These are phyloP conservation scores for Solanum peruvianum DNA, from an alignment of 257 asterid genomes.

Conservation along the genomic window DNA sequence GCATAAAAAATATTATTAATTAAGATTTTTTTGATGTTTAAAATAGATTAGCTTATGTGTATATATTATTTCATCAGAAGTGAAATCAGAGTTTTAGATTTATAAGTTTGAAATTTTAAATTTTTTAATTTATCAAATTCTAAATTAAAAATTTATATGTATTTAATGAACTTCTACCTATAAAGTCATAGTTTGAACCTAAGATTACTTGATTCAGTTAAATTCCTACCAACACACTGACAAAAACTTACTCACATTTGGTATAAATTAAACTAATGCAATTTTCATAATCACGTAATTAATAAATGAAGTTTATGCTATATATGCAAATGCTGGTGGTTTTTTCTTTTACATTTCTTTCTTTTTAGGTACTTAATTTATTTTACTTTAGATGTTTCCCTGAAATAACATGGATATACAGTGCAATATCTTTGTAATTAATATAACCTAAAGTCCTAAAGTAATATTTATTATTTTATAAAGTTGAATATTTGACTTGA, in stretches of 20 bases:
- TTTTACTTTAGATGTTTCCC: neutral
- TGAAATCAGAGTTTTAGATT: too few relatives aligned
- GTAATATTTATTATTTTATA: neutral
- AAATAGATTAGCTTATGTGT: neutral
- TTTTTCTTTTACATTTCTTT: too few relatives aligned
- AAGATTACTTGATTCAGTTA: too few relatives aligned
- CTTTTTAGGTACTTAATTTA: neutral
- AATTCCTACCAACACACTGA: too few relatives aligned
- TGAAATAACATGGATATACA: neutral
- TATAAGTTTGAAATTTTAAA: rapidly evolving
- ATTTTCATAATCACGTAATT: too few relatives aligned
- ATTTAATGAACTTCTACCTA: too few relatives aligned
- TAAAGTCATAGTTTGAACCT: too few relatives aligned
- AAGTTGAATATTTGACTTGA: neutral
- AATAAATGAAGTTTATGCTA: too few relatives aligned
- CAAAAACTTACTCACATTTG: too few relatives aligned
- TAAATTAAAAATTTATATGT: too few relatives aligned
- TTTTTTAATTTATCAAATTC: too few relatives aligned
- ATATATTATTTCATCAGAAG: neutral
- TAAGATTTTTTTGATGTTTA: neutral
- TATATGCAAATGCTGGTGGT: neutral
- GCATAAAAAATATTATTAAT: rapidly evolving
- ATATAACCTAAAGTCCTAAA: neutral
- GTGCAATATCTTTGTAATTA: neutral
- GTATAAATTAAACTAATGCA: too few relatives aligned